These are phyloP conservation scores for Carex kokanica DNA, from an alignment of 176 grass and related monocot species.

Conservation along the genomic window DNA sequence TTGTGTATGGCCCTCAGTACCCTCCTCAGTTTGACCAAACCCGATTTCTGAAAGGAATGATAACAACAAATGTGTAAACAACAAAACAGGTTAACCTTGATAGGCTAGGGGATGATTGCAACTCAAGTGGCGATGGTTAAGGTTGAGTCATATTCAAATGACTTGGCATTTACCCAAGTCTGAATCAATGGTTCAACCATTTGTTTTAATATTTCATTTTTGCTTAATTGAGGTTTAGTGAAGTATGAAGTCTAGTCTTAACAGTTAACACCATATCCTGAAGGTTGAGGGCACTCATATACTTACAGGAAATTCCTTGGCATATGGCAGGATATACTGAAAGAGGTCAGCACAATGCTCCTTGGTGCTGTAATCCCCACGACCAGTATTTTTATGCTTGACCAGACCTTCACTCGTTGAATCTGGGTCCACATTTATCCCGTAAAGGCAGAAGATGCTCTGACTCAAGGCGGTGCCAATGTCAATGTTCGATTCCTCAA, in stretches of 20 bases:
- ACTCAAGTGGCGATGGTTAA: not conserved
- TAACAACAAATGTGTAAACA: not conserved
- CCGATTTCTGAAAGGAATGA: conserved; percentile 56
- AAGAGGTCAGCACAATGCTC: conserved; percentile 98
- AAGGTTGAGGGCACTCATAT: not conserved
- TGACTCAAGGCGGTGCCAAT: conserved; percentile 84
- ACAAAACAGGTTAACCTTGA: not conserved
- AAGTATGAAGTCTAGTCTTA: not conserved
- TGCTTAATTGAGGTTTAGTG: no score
- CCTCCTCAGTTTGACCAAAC: conserved; percentile 82
- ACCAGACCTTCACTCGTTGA: conserved; percentile 75
- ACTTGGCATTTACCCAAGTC: no score
- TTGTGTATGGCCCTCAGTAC: conserved; percentile 90
- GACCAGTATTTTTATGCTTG: conserved; percentile 78
- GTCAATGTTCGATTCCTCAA: conserved; percentile 43
- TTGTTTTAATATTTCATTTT: not conserved
- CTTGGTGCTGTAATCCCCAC: conserved; percentile 87
- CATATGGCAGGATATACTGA: conserved; percentile 86
- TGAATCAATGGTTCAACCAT: no score
- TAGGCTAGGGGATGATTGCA: not conserved
- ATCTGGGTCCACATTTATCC: conserved; percentile 82
- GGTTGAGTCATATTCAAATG: no score
- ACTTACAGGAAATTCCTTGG: conserved; percentile 79
- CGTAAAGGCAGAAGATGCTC: conserved; percentile 89
- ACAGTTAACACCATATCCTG: not conserved